Evolutionary conservation across 352 stramenopile species (phyloP), one percentile per base, ranked within the genome.

Genomic region (Globisporangium cederbergense): DNA sequence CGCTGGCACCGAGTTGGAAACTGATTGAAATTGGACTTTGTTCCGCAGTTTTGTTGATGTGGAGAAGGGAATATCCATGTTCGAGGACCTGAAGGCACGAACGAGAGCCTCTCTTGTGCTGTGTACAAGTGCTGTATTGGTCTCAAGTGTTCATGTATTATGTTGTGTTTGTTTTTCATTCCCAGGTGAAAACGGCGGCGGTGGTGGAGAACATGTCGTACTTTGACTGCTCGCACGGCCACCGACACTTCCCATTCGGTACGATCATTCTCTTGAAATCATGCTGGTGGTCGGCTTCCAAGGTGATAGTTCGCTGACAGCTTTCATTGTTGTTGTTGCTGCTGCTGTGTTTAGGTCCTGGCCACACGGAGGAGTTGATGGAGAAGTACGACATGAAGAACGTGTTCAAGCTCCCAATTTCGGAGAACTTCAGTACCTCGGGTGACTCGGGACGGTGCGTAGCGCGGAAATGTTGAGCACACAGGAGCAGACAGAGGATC

Each of bases 131-230:
- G 8, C 3, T 40, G 13, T 11, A 14, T 16, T 25, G 14, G 7
- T 9, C 14, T 40, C 28, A 25, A 40, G 28, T 57, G 13, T 25
- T 46, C 5, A 53, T 20, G 7, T 4, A 22, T 16, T 51, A 3
- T 50, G 18, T 13, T 64, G 14, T 34, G 34, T n/a, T 7, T 75
- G 7, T 28, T 28, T 28, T 28, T 6, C 45, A 14, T 25, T 51
- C 7, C 5, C 54, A 94, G 82, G 95, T 99, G 43, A 96, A 96
- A 58, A 98, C 93, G 8, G 76, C 98, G 6, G 97, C 97, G 13
- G 88, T 99, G 13, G 98, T 99, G 5, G 97, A 99, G 68, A 99
- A 99, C 76, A 99, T 99, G 97, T 91, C 96, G 20, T 99, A 98
- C 65, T 99, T 97, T 62, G 87, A 97, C 63, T 97, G 91, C 66